phyloP scores from a whole-genome alignment of 2,329 filamentous ascomycete species.

The Herpotrichia juniperi region DNA sequence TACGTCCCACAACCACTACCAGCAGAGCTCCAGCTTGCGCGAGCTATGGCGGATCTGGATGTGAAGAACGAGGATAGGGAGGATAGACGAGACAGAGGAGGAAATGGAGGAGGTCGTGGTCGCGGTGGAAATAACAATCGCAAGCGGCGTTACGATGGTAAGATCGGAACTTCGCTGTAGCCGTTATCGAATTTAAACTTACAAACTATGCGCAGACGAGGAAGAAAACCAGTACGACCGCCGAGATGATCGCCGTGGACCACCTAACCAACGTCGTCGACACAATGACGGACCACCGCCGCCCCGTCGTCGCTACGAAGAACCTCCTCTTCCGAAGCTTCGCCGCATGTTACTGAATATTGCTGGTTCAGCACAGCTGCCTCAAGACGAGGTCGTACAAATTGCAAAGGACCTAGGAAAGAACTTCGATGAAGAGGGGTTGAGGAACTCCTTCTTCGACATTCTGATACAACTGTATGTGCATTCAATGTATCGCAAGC shows the following conservation, averaged over 20 bases:
- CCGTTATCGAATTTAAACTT: neutral
- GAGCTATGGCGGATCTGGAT: slow-evolving; percentile 37
- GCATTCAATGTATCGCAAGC: neutral
- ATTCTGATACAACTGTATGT: slow-evolving; percentile 75
- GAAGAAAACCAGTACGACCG: slow-evolving; percentile 31
- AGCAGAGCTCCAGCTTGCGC: slow-evolving; percentile 9
- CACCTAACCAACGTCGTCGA: slow-evolving; percentile 39
- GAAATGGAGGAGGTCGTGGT: slow-evolving; percentile 5
- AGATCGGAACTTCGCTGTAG: slow-evolving; percentile 13
- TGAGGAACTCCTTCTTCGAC: slow-evolving; percentile 74
- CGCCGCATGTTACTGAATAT: slow-evolving; percentile 44
- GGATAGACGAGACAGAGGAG: slow-evolving; percentile 33
- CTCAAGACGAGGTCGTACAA: slow-evolving; percentile 44
- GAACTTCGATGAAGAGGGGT: slow-evolving; percentile 76
- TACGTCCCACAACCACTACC: neutral
- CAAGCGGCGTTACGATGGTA: slow-evolving; percentile 40
- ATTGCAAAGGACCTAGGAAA: slow-evolving; percentile 72
- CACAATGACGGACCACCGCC: slow-evolving; percentile 27
- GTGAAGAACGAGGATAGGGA: slow-evolving; percentile 34
- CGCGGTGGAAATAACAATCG: slow-evolving; percentile 21
- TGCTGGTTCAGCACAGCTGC: slow-evolving; percentile 44
- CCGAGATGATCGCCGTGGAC: slow-evolving; percentile 35
- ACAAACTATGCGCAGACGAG: slow-evolving; percentile 29
- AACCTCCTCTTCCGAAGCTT: slow-evolving; percentile 41
- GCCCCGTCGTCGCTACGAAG: slow-evolving; percentile 43